phyloP scores from a whole-genome alignment of 305 asterid genomes.

The Fraxinus floribunda region DNA sequence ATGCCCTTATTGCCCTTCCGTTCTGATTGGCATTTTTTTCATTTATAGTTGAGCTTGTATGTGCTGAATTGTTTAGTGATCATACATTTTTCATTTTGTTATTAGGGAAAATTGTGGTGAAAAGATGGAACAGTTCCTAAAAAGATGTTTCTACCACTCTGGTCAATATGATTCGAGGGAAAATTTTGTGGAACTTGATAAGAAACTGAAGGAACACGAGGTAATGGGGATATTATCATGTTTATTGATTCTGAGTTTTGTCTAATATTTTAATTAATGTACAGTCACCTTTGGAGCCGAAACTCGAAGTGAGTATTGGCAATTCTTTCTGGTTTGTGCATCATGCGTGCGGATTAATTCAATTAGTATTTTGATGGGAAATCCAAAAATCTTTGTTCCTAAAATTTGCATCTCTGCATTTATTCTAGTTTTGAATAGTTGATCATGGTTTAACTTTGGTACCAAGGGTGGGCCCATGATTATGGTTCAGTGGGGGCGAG shows the following conservation, averaged over 20 bases:
- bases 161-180: conserved; percentile 83
- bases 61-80: background rate
- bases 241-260: background rate
- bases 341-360: background rate
- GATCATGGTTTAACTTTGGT: no score
- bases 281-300: background rate
- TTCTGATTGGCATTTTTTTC: background rate
- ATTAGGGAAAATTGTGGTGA: conserved; percentile 87
- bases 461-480: no score
- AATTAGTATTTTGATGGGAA: no score
- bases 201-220: conserved; percentile 81
- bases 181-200: conserved; percentile 68
- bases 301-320: background rate
- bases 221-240: conserved; percentile 30
- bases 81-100: background rate
- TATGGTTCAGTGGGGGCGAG: no score
- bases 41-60: background rate
- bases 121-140: conserved; percentile 84
- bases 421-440: no score
- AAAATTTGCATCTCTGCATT: no score
- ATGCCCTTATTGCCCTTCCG: background rate
- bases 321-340: background rate
- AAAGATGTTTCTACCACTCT: conserved; percentile 83
- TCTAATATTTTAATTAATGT: background rate
- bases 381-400: no score